A percentile compares a stretch with the other conserved stretches of the same genome.
These are phyloP conservation scores for Amaranthus cruentus DNA, from an alignment of 148 eudicot genomes.

Conservation along the genomic window DNA sequence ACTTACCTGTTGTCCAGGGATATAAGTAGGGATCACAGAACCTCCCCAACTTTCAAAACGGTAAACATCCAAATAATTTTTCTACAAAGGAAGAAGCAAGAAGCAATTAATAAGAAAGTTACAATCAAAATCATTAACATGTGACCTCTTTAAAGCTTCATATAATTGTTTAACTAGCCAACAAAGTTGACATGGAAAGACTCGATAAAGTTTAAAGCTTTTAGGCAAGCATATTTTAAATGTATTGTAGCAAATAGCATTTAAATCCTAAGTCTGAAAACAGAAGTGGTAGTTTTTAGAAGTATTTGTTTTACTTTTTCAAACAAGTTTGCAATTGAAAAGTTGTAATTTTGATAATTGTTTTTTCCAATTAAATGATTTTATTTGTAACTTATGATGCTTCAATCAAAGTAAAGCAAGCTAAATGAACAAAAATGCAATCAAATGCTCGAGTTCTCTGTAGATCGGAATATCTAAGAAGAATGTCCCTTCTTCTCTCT, in stretches of 20 bases:
- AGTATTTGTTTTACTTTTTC: no score
- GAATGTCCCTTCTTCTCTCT: no score
- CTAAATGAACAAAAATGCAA: no score
- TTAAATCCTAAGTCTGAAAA: not conserved
- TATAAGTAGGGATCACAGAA: constrained; percentile 74
- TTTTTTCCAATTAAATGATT: no score
- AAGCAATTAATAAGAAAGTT: constrained; percentile 12
- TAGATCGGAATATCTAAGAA: no score
- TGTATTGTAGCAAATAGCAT: not conserved
- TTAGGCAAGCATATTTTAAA: not conserved
- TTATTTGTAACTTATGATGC: no score
- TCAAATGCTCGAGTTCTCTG: no score
- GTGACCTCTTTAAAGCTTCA: not conserved
- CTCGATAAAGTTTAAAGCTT: not conserved
- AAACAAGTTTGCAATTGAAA: no score
- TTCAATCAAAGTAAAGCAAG: no score
- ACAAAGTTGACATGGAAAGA: not conserved
- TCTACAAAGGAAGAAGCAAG: constrained; percentile 41
- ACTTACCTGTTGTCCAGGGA: constrained; percentile 76
- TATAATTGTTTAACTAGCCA: not conserved
- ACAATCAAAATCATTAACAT: not conserved
- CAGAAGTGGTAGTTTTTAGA: not conserved
- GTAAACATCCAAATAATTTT: constrained; percentile 89
- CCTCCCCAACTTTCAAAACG: constrained; percentile 91
- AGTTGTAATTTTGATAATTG: no score